Conservation (phyloP, 768 basidiomycete species). For the Leccinum longicurvipes region DNA sequence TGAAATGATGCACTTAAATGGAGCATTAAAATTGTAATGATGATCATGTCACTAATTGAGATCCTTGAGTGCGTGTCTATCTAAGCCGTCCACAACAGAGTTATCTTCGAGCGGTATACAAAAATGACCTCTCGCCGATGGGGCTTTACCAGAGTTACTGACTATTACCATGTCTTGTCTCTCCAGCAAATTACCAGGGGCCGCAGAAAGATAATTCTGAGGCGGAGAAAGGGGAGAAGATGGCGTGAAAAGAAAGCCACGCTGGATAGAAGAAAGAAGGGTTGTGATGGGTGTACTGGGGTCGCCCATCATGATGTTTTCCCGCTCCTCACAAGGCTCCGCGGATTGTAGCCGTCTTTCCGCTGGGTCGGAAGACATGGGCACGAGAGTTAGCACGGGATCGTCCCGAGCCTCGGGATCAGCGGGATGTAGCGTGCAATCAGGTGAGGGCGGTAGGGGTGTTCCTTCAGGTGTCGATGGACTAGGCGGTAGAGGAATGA, state of each 20-base stretch:
- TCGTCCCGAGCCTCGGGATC: slow-evolving; percentile 6
- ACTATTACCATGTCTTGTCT: slow-evolving; percentile 1
- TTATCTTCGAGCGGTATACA: slow-evolving; percentile 11
- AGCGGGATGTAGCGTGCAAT: not conserved
- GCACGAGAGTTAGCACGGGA: not conserved
- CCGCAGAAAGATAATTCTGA: slow-evolving; percentile 36
- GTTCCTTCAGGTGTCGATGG: slow-evolving; percentile 19
- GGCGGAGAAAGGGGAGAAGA: slow-evolving; percentile 60
- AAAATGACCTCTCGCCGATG: not conserved
- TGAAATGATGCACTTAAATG: slow-evolving; percentile 3
- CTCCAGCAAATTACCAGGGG: not conserved
- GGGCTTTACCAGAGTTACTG: not conserved
- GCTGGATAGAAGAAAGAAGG: slow-evolving; percentile 58
- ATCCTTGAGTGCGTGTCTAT: slow-evolving; percentile 24
- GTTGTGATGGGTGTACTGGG: slow-evolving; percentile 65
- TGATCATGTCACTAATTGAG: slow-evolving; percentile 19
- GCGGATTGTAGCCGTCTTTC: not conserved
- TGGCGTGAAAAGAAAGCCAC: slow-evolving; percentile 66
- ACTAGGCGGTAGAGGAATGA: slow-evolving; percentile 20
- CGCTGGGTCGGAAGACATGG: not conserved
- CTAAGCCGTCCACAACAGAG: slow-evolving; percentile 7
- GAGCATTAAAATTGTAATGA: slow-evolving; percentile 2
- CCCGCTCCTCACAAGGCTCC: slow-evolving; percentile 2
- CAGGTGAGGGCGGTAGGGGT: slow-evolving; percentile 21
- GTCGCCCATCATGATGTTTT: not conserved